Percentiles rank a stretch among this genome's conserved stretches.
Conservation (phyloP, 2,329 filamentous ascomycete species). For the Bipolaris gigantea region DNA sequence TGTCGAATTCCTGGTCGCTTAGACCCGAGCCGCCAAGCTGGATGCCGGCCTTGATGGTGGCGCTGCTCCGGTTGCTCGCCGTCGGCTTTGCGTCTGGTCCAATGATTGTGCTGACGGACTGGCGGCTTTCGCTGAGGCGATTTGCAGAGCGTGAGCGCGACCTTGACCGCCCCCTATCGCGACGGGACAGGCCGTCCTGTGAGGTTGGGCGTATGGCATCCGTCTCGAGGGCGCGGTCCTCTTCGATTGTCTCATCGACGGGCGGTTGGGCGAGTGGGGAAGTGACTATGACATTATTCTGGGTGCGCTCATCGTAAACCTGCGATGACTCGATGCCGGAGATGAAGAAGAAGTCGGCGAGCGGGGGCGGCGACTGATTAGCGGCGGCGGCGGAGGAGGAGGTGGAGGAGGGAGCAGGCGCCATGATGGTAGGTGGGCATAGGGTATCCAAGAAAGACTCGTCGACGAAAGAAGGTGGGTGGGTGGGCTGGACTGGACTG, state of each 20-base stretch:
- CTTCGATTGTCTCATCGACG: conserved; percentile 62
- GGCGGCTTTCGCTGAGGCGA: conserved; percentile 52
- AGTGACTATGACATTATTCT: conserved; percentile 32
- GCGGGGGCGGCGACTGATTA: conserved; percentile 55
- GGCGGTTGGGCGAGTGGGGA: conserved; percentile 37
- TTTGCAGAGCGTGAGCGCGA: conserved; percentile 27
- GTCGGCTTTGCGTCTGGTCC: conserved; percentile 50
- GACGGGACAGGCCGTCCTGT: conserved; percentile 48
- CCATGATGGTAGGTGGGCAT: conserved; percentile 40
- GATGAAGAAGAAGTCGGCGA: conserved; percentile 70
- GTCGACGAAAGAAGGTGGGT: conserved; percentile 27
- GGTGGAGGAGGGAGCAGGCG: conserved; percentile 44
- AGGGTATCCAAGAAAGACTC: conserved; percentile 32
- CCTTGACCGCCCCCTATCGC: conserved; percentile 40
- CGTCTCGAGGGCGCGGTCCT: conserved; percentile 60
- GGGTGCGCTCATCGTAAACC: conserved; percentile 52
- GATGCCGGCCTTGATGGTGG: conserved; percentile 61
- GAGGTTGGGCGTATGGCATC: conserved; percentile 50
- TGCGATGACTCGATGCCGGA: conserved; percentile 56
- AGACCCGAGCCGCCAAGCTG: conserved; percentile 49
- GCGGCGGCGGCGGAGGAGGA: conserved; percentile 44
- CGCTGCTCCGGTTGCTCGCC: conserved; percentile 66
- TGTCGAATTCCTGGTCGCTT: conserved; percentile 87
- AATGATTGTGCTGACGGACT: conserved; percentile 56
- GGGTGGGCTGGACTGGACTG: too few relatives aligned